Conservation (phyloP, 495 filamentous ascomycete species). For the Penicillium diatomitis region DNA sequence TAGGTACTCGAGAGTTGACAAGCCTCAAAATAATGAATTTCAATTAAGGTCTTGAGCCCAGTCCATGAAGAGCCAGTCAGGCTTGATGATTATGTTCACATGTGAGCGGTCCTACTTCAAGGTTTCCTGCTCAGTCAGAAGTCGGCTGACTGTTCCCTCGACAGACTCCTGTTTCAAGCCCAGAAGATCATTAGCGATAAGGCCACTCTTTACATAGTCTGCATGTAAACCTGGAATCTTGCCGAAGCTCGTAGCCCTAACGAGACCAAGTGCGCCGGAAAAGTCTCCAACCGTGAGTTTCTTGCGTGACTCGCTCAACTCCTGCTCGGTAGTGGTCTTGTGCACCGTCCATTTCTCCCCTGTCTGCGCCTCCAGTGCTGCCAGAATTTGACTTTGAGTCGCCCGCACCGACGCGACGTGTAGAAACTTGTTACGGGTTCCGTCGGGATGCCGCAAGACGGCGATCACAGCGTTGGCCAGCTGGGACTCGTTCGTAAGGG, state of each 20-base stretch:
- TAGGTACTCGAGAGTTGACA: too few species aligned
- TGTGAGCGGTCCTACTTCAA: too few species aligned
- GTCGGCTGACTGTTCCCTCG: conserved; percentile 18
- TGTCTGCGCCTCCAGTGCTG: conserved; percentile 32
- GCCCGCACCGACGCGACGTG: conserved; percentile 36
- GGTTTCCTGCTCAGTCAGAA: neutral
- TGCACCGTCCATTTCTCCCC: conserved; percentile 31
- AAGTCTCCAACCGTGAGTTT: conserved; percentile 31
- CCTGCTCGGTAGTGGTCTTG: conserved; percentile 20
- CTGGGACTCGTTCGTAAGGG: conserved; percentile 29
- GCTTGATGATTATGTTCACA: too few species aligned
- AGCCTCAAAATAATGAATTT: too few species aligned
- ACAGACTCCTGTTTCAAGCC: conserved; percentile 21
- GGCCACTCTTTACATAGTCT: conserved; percentile 21
- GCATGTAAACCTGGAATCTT: conserved; percentile 15
- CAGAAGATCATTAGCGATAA: conserved; percentile 23
- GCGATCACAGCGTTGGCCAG: conserved; percentile 32
- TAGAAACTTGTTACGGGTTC: conserved; percentile 40
- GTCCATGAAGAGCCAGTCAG: too few species aligned
- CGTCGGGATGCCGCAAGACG: conserved; percentile 26
- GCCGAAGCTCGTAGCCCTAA: conserved; percentile 19
- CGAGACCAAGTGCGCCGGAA: conserved; percentile 17
- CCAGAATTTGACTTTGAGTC: conserved; percentile 38
- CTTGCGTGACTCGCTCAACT: conserved; percentile 16
- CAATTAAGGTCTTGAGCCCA: too few species aligned